Conservation (phyloP, 768 basidiomycete genomes). For the Russula sp. region DNA sequence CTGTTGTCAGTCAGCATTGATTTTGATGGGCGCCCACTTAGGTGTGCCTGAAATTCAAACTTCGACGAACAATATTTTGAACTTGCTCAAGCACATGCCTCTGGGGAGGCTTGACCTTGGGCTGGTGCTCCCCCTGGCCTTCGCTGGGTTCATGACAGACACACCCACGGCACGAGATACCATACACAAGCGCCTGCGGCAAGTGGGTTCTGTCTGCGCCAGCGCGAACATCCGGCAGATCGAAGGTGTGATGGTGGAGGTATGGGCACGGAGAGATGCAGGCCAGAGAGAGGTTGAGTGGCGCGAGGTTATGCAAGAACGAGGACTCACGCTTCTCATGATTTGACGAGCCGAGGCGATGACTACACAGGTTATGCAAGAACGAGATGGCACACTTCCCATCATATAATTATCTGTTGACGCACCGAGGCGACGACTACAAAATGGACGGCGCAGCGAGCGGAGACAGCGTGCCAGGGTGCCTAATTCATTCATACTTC, state of each 20-base stretch:
- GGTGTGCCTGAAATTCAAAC: constrained; percentile 22
- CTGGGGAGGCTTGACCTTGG: constrained; percentile 16
- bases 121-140: constrained; percentile 16
- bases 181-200: constrained; percentile 15
- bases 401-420: constrained; percentile 14
- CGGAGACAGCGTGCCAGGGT: neutral
- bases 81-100: constrained; percentile 18
- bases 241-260: constrained; percentile 14
- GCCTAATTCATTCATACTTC: constrained; percentile 13
- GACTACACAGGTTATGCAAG: constrained; percentile 15
- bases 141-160: constrained; percentile 17
- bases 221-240: constrained; percentile 20
- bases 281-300: constrained; percentile 15
- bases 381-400: constrained; percentile 20
- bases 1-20: neutral
- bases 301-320: constrained; percentile 22
- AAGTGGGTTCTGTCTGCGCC: constrained; percentile 5
- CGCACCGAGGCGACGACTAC: neutral
- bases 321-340: constrained; percentile 21
- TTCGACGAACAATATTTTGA: constrained; percentile 16
- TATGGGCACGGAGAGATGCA: constrained; percentile 19
- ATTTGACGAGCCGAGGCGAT: constrained; percentile 3
- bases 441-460: constrained; percentile 1
- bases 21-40: constrained; percentile 9
- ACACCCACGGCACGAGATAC: constrained; percentile 13